Percentiles rank a stretch among this genome's conserved stretches.
Evolutionary conservation across 2,329 filamentous ascomycete genomes (phyloP).

Genomic region (Phymatotrichopsis omnivora): DNA sequence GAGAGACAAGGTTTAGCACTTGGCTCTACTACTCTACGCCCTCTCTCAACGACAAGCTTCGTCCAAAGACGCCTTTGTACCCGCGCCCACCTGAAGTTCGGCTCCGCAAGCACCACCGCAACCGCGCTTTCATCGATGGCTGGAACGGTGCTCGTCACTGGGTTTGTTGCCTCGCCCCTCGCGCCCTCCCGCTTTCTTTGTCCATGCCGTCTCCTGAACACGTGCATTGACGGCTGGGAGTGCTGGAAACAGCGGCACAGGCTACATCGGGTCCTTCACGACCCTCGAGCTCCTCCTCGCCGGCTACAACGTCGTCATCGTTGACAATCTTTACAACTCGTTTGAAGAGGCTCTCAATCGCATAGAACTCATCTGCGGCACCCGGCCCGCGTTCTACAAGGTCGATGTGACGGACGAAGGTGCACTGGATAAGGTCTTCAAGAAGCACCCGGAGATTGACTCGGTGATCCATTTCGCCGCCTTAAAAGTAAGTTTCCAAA

Average conservation of each 20-base stretch:
- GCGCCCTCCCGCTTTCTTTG: constrained; percentile 1
- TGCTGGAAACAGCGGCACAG: constrained; percentile 68
- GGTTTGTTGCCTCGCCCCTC: constrained; percentile 49
- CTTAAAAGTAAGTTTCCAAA: constrained; percentile 58
- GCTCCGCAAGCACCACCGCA: no score
- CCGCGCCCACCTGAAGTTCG: constrained; percentile 5
- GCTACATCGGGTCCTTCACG: constrained; percentile 99
- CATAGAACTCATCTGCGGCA: constrained; percentile 86
- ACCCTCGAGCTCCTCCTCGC: constrained; percentile 82
- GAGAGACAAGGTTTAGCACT: not conserved
- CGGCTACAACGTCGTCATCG: constrained; percentile 91
- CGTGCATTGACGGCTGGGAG: constrained; percentile 30
- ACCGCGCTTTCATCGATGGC: no score
- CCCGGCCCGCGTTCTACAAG: constrained; percentile 74
- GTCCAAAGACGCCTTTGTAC: not conserved
- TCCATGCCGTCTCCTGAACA: constrained; percentile 26
- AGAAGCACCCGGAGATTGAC: constrained; percentile 83
- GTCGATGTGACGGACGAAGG: constrained; percentile 79
- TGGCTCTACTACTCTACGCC: no score
- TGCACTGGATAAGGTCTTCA: constrained; percentile 76
- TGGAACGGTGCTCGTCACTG: constrained; percentile 83
- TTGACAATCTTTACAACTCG: constrained; percentile 96
- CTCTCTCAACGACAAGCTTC: no score
- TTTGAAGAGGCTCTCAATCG: constrained; percentile 84
- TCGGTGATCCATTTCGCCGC: constrained; percentile 98